Base-by-base conservation (phyloP, 345 rosid genomes). In the Carallia brachiata region DNA sequence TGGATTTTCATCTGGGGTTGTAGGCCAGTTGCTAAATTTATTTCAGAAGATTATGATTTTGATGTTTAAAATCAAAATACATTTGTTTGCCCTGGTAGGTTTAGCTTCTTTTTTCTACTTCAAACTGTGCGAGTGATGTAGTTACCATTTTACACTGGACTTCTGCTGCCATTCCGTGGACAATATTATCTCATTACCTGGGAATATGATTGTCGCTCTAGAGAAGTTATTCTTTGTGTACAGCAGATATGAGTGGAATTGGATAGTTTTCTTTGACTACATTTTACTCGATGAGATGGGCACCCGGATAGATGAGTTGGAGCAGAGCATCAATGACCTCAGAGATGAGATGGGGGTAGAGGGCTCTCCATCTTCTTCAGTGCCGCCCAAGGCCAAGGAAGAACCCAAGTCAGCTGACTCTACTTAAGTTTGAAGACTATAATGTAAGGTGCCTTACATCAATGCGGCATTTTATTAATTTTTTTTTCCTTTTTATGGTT, bases 281-380 rank as follows among this genome's bases (percentile, higher is more conserved):
- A 72, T 52, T 79, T 70, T 85, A 91, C 93, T 87, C 56, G 96
- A 93, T 83, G 98, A 93, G 66, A 93, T 91, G 95, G 93, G 91
- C 65, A 72, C 57, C 75, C 81, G 87, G 80, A 89, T 89, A 60
- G 88, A 87, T 73, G 91, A 91, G 77, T 81, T 89, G 79, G 96
- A 93, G 86, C 90, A 85, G 78, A 89, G 90, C 86, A 79, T 93
- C 78, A 86, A 86, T 36, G 94, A 88, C 70, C 92, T 89, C 59
- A 80, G 75, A 76, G 57, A 85, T 61, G 89, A 84, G 76, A 81
- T 87, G 88, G 94, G 88, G 10, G 80, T 87, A 56, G 94, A 91
- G 57, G 85, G 86, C 74, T 78, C 91, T 47, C 72, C 76, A 36
- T 84, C 97, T 57, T 83, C 90, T 36, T 75, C 85, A 16, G 72